A percentile compares a stretch with the other conserved stretches of the same genome.
Evolutionary conservation across 2,329 filamentous ascomycete genomes (phyloP).

Genomic region (Ambrosiella cleistominuta): DNA sequence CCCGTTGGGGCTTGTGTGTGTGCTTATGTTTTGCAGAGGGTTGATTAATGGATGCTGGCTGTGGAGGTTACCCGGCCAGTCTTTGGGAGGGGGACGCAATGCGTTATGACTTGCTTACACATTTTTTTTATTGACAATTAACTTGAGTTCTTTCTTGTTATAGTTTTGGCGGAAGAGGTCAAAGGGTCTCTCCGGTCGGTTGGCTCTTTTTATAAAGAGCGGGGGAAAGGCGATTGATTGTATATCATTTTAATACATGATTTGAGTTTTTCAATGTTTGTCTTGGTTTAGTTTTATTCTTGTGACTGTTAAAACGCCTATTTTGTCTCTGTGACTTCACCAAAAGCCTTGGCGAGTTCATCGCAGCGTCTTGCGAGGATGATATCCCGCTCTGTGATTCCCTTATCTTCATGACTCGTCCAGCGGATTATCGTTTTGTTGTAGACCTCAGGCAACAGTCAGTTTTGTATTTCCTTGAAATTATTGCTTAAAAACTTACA

Average conservation of each 20-base stretch:
- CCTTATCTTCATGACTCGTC: conserved; percentile 52
- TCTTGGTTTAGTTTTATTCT: conserved; percentile 28
- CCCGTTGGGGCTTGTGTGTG: background rate
- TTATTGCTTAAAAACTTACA: too few relatives aligned
- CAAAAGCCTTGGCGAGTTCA: conserved; percentile 35
- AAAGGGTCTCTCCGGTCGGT: background rate
- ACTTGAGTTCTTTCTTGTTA: conserved; percentile 2
- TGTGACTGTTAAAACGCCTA: conserved; percentile 13
- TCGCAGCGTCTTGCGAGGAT: conserved; percentile 47
- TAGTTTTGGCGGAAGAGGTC: background rate
- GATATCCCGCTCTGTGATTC: conserved; percentile 47
- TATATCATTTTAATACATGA: conserved; percentile 22
- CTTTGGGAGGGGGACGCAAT: background rate
- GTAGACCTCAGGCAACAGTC: conserved; percentile 34
- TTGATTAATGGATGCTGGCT: background rate
- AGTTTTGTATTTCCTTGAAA: background rate
- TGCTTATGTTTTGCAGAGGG: background rate
- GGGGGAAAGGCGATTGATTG: background rate
- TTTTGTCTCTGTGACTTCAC: conserved; percentile 23
- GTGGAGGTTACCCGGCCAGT: background rate
- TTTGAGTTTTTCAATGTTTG: conserved; percentile 28
- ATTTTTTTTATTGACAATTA: conserved; percentile 11
- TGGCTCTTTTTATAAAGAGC: background rate
- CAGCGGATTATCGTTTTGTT: conserved; percentile 54
- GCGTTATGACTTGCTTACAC: conserved; percentile 3